Evolutionary conservation across 176 grass and related monocot species (phyloP).

Genomic region (Cenchrus fungigraminus): DNA sequence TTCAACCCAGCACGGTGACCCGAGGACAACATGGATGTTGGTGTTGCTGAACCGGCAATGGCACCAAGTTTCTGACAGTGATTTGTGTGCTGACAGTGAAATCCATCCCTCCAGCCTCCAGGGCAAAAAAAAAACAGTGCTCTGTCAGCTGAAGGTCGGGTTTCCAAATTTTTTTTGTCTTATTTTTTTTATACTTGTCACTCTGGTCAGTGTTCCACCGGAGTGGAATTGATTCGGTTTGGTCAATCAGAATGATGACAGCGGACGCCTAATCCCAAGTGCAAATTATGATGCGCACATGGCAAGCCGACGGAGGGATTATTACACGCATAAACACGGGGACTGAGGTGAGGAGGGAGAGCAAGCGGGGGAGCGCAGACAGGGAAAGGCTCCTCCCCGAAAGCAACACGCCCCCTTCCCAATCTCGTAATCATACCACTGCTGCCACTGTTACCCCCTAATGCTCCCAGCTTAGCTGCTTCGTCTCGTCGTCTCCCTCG

Average conservation of each 20-base stretch:
- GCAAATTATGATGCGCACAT: conserved; percentile 22
- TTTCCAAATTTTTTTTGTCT: neutral
- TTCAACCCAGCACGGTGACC: no score
- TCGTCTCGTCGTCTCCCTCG: neutral
- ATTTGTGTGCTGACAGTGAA: no score
- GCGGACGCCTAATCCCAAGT: neutral
- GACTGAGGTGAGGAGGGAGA: no score
- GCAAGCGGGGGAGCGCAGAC: neutral
- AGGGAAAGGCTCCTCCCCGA: conserved; percentile 34
- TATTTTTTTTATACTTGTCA: neutral
- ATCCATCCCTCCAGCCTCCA: no score
- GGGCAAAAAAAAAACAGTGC: no score
- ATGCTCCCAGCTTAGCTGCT: conserved; percentile 9
- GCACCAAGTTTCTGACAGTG: no score
- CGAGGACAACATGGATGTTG: no score
- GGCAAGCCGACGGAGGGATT: neutral
- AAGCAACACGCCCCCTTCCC: conserved; percentile 34
- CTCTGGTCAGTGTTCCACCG: neutral
- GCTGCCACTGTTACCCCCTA: neutral
- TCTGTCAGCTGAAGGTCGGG: no score
- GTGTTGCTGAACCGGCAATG: no score
- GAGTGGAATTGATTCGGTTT: neutral
- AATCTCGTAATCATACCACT: conserved; percentile 28
- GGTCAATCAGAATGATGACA: neutral
- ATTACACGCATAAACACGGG: neutral